Evolutionary conservation across 805 yeast species (phyloP).

Genomic region (Yarrowia keelungensis): DNA sequence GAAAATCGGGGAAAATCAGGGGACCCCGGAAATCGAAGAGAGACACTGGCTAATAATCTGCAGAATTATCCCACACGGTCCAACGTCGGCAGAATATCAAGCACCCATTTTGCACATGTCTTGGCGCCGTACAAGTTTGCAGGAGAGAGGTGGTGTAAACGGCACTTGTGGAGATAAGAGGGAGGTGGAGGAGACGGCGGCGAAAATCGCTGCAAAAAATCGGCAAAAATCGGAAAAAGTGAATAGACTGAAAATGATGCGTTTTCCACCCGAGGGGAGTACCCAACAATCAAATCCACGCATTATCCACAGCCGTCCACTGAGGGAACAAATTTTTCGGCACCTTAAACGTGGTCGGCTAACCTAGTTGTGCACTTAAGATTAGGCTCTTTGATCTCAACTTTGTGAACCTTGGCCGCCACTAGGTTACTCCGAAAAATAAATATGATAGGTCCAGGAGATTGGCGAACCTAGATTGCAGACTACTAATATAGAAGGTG

Average conservation of each 20-base stretch:
- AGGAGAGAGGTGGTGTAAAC: constrained; percentile 25
- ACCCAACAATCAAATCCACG: no score
- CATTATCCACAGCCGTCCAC: no score
- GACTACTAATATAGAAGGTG: constrained; percentile 21
- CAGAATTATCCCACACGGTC: no score
- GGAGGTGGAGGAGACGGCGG: neutral
- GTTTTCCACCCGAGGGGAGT: no score
- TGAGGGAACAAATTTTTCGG: no score
- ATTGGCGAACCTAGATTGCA: constrained; percentile 23
- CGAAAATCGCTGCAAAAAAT: neutral
- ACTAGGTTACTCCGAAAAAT: constrained; percentile 25
- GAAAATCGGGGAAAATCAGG: constrained; percentile 1
- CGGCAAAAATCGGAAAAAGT: neutral
- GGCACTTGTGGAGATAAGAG: constrained; percentile 29
- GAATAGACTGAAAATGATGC: no score
- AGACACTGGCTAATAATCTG: neutral
- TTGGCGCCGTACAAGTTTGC: constrained; percentile 27
- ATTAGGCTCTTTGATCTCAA: no score
- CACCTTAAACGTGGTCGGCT: no score
- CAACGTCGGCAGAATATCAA: no score
- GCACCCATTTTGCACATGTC: neutral
- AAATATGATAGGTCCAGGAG: constrained; percentile 31
- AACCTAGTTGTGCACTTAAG: no score
- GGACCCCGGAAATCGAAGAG: neutral
- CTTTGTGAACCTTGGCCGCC: neutral